Conservation (phyloP, 441 rosid species). For the Jatropha podagrica region DNA sequence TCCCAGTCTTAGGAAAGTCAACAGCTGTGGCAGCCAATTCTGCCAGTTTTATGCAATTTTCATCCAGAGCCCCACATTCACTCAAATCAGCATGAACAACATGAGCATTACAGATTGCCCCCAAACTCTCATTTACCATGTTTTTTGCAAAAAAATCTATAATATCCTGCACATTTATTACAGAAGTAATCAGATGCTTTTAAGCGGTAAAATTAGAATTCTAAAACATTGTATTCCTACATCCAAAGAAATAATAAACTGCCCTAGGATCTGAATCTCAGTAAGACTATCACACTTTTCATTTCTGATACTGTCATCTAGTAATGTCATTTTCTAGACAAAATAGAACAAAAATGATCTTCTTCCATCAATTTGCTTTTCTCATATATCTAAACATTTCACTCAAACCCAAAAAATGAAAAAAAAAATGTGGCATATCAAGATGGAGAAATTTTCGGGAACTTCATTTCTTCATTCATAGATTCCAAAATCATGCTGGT, state of each 20-base stretch:
- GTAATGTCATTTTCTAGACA: no score
- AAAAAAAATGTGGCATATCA: neutral
- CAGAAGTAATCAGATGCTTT: slow-evolving; percentile 8
- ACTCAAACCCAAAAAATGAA: neutral
- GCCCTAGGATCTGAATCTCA: neutral
- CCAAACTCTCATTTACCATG: slow-evolving; percentile 74
- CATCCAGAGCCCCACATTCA: slow-evolving; percentile 67
- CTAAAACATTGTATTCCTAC: neutral
- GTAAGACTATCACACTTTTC: neutral
- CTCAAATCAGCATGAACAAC: slow-evolving; percentile 89
- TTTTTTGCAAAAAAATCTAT: slow-evolving; percentile 69
- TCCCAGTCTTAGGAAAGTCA: slow-evolving; percentile 93
- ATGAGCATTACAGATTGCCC: slow-evolving; percentile 79
- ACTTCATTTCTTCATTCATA: neutral
- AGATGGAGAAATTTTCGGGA: neutral
- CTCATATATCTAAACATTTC: neutral
- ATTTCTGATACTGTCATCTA: neutral
- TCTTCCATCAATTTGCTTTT: neutral
- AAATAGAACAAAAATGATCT: neutral
- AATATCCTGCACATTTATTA: slow-evolving; percentile 62
- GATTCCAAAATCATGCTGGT: neutral
- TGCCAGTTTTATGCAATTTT: slow-evolving; percentile 66
- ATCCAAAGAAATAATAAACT: neutral
- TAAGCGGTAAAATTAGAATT: neutral
- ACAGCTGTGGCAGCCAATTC: slow-evolving; percentile 92